Evolutionary conservation across 129 eudicot genomes (phyloP), one percentile per base, ranked within the genome.

Genomic region (Lactuca sativa): DNA sequence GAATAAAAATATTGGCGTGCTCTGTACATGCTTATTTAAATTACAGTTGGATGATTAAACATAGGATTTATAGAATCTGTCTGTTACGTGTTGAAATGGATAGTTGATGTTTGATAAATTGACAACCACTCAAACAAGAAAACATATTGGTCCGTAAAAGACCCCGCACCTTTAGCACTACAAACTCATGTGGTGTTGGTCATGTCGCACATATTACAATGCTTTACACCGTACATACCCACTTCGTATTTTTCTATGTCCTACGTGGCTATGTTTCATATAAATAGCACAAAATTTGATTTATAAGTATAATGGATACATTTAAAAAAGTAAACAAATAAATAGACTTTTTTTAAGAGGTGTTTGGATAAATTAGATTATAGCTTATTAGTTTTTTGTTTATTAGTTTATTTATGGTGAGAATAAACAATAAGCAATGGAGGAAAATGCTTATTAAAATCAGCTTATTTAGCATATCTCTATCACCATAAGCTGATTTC

Each of bases 141-240:
- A 64, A 74, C 65, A 74, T 16, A 40, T 32, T 65, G 73, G 79
- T 74, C 66, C 11, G 55, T 7, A 41, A 56, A 74, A 57, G 56
- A 74, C 79, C 67, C 78, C 60, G 31, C 72, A 41, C 36, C 64
- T 25, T 70, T 40, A 57, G 56, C 53, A 69, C 62, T 37, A 14
- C 44, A n/a, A 40, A 70, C 56, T 70, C 59, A 61, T 70, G 66
- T 70, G 43, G 66, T 58, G 17, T 40, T 70, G 74, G n/a, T 51
- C 55, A 36, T 58, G 47, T 3, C 30, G 14, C 67, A 43, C 66
- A 59, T 8, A 59, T 16, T 57, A 58, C 57, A 15, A 37, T 41
- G 21, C 32, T 67, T 67, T 10, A 32, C 44, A 33, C 51, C 31
- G 49, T 52, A 5, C 10, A 17, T 54, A 52, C 49, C 48, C 72